Base-by-base conservation (phyloP, 495 filamentous ascomycete species). In the Acidiella bohemica region DNA sequence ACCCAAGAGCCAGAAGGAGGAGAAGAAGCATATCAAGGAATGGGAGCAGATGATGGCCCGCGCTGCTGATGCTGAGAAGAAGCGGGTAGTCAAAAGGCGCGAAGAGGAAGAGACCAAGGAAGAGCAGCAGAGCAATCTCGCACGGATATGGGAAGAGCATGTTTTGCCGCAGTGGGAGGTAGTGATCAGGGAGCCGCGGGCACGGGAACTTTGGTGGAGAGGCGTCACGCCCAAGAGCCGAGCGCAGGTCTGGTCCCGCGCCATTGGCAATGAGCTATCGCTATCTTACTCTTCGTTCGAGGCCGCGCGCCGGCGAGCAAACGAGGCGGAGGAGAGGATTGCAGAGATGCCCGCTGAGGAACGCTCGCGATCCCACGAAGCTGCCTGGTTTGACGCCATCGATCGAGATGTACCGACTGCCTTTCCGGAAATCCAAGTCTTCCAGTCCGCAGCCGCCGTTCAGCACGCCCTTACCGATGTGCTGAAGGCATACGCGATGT, bases 1-100 rank as follows among this genome's bases (percentile, higher is more conserved):
- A 5, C 90, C 90, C 0, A 96, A 97, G 61, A 76, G 84, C 44
- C 85, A 82, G 19, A 83, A 80, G 34, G 90, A 97, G 58, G 90
- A 97, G 60, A 87, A 75, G 57, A 78, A 76, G 40, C 90, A 97
- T 54, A 48, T 97, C 39, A 87, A 72, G 53, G 82, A 96, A 58
- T 97, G 93, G 53, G 80, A 93, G 57, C 73, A 68, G 53, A 96
- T 97, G 82, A 92, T 94, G 82, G 75, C 75, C 0, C 70, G 72
- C 39, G 80, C 83, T 33, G 62, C 73, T 23, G 84, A 93, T 60
- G 72, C 79, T 31, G 66, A 42, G 63, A 61, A 51, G 67, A 68
- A 31, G 63, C 62, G 58, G 45, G 67, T 61, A 22, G 62, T 63
- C 28, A 63, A 63, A 47, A 60, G 60, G 22, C 64, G 64, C 29